These are phyloP conservation scores for Apiotrichum laibachii DNA, from an alignment of 1,284 basidiomycete species.

Conservation along the genomic window DNA sequence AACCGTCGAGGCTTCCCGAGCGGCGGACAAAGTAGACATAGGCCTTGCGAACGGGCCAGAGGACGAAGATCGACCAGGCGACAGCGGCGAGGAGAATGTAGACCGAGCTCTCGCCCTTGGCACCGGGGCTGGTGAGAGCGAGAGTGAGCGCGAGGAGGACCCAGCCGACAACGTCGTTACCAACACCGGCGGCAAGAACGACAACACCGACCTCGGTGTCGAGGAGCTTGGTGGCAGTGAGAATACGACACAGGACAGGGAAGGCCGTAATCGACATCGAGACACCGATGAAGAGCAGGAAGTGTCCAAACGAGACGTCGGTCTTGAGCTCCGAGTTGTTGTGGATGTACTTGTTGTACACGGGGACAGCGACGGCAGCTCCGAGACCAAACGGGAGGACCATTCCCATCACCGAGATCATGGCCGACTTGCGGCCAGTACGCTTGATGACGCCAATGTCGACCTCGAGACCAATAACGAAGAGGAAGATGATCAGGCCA, in stretches of 20 bases:
- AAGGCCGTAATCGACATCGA: constrained; percentile 90
- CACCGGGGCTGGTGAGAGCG: constrained; percentile 71
- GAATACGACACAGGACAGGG: constrained; percentile 78
- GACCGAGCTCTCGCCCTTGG: constrained; percentile 61
- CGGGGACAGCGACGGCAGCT: constrained; percentile 70
- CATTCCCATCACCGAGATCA: constrained; percentile 64
- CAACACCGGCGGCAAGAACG: constrained; percentile 88
- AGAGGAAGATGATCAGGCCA: constrained; percentile 87
- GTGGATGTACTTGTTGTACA: constrained; percentile 61
- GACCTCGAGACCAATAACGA: constrained; percentile 89
- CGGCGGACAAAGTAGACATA: constrained; percentile 70
- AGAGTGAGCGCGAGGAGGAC: constrained; percentile 73
- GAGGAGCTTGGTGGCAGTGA: constrained; percentile 64
- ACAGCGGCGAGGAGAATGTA: constrained; percentile 78
- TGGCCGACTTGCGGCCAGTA: constrained; percentile 64
- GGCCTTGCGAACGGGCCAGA: constrained; percentile 65
- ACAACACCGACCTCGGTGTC: constrained; percentile 92
- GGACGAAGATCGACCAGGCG: constrained; percentile 74
- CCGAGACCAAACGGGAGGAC: constrained; percentile 80
- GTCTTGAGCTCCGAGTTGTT: constrained; percentile 61
- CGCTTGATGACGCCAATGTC: constrained; percentile 74
- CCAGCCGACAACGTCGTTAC: constrained; percentile 75
- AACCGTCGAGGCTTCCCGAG: constrained; percentile 69
- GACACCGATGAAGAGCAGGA: constrained; percentile 90
- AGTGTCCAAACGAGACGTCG: constrained; percentile 69